Evolutionary conservation across 2,329 filamentous ascomycete species (phyloP), one percentile per base, ranked within the genome.

Genomic region (Microdochium nivale): DNA sequence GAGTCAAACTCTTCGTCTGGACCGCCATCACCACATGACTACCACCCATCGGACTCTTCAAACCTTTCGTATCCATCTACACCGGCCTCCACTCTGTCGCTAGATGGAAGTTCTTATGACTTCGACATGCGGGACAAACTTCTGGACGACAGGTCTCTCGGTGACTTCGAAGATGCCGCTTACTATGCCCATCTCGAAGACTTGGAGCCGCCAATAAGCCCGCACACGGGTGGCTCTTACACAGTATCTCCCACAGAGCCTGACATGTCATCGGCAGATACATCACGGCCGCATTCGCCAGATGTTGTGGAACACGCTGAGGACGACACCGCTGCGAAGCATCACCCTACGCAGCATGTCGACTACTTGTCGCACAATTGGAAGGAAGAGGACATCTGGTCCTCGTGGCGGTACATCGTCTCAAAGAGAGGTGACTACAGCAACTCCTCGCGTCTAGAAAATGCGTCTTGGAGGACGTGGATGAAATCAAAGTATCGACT

Each of bases 381-480:
- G 89, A 83, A 81, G 56, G 90, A 96, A 69, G 91, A 97, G 67
- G 92, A 99, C 68, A 95, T 97, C 25, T 97, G 91, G 91, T 86
- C 88, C 5, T 96, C 92, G 1, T 97, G 94, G 94, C 85, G 90
- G 64, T 94, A 95, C 65, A 89, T 97, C 60, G 84, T 91, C 16
- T 85, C 87, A 25, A 87, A 89, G 61, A 79, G 86, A 60, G 83
- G 83, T 54, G 80, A 88, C 50, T 95, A 95, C 58, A 84, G 82
- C 59, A 92, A 96, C 66, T 81, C 87, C 33, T 85, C 84, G 32
- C 79, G 94, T 49, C 70, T 97, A 27, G 94, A 97, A 68, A 97
- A 99, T 68, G 94, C 94, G 2, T 96, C 90, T 0, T 99, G 94
- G 94, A 81, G 94, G 65, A 94, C 90, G 1, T 97, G 94, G 94